A percentile compares a stretch with the other conserved stretches of the same genome.
Conservation (phyloP, 805 yeast genomes). For the Metschnikowia borealis region DNA sequence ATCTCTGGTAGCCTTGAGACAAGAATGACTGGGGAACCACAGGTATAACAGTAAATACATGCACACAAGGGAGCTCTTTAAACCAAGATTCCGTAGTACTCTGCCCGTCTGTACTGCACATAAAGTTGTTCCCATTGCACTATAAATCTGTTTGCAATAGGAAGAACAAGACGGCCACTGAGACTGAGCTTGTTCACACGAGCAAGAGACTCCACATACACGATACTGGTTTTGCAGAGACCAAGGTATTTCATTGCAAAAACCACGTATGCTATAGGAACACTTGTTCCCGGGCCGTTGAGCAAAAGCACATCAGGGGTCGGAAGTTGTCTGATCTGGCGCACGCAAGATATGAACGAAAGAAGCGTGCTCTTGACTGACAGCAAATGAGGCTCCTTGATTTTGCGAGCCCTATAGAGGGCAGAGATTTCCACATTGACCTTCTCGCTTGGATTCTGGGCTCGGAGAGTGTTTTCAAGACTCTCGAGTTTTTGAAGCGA, state of each 20-base stretch:
- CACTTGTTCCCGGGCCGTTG: conserved; percentile 84
- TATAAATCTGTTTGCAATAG: conserved; percentile 69
- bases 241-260: conserved; percentile 49
- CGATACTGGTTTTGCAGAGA: conserved; percentile 47
- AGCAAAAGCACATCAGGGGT: conserved; percentile 45
- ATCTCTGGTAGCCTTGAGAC: no score
- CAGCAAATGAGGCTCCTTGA: conserved; percentile 50
- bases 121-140: conserved; percentile 85
- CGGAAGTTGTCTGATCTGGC: conserved; percentile 24
- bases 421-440: conserved; percentile 22
- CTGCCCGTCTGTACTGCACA: conserved; percentile 52
- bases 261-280: conserved; percentile 60
- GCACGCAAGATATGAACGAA: conserved; percentile 31
- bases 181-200: conserved; percentile 72
- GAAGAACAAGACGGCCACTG: conserved; percentile 68
- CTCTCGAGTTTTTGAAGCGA: conserved; percentile 40
- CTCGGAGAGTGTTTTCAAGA: conserved; percentile 25
- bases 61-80: neutral
- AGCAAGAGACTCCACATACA: conserved; percentile 86
- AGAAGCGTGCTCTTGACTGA: conserved; percentile 44
- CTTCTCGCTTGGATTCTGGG: neutral
- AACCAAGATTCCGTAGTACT: conserved; percentile 74
- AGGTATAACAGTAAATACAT: no score
- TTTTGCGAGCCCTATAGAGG: conserved; percentile 56
- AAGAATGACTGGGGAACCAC: no score